A percentile compares a stretch with the other conserved stretches of the same genome.
phyloP scores from a whole-genome alignment of 2,329 filamentous ascomycete genomes.

The Phyllachora maydis region DNA sequence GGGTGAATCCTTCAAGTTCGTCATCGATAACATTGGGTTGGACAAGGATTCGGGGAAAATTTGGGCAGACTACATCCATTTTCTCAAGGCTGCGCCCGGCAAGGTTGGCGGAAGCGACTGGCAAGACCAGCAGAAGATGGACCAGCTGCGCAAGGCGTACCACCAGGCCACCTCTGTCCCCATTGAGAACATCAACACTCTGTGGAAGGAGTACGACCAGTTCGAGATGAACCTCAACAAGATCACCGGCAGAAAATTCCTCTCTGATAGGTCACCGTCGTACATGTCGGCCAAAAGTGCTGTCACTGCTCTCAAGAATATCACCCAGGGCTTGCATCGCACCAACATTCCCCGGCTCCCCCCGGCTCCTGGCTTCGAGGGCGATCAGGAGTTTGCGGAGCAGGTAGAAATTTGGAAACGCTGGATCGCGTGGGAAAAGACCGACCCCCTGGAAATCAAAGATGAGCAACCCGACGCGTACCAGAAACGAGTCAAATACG shows the following conservation, averaged over 20 bases:
- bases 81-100: conserved; percentile 75
- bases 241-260: conserved; percentile 77
- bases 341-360: conserved; percentile 65
- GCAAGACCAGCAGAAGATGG: conserved; percentile 98
- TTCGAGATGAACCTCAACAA: conserved; percentile 94
- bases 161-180: conserved; percentile 78
- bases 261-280: conserved; percentile 77
- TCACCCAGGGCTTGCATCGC: conserved; percentile 55
- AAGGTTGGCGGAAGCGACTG: conserved; percentile 68
- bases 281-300: conserved; percentile 95
- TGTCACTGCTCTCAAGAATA: conserved; percentile 76
- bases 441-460: conserved; percentile 72
- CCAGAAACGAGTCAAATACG: conserved; percentile 64
- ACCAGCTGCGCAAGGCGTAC: conserved; percentile 76
- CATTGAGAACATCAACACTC: conserved; percentile 56
- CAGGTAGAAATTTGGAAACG: conserved; percentile 82
- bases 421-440: conserved; percentile 92
- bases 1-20: conserved; percentile 77
- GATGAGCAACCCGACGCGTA: conserved; percentile 59
- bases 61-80: conserved; percentile 90
- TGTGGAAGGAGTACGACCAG: conserved; percentile 96
- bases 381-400: conserved; percentile 61
- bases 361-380: conserved; percentile 69
- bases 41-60: conserved; percentile 79
- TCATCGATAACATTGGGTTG: conserved; percentile 72